Conservation (phyloP, 805 yeast species). For the Sungouiozyma ichnusensis region DNA sequence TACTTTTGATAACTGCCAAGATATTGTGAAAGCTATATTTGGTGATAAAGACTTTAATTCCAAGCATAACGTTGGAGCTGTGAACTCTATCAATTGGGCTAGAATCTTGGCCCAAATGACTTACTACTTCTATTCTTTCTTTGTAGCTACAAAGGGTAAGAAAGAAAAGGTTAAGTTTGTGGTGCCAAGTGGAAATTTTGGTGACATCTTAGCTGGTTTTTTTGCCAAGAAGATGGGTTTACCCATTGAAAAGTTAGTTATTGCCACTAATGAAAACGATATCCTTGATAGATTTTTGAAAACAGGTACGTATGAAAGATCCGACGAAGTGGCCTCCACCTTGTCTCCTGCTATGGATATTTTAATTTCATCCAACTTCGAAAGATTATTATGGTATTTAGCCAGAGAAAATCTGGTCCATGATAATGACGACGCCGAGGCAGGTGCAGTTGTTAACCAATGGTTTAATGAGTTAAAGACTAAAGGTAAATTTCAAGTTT, state of each 20-base stretch:
- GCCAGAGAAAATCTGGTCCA: slow-evolving; percentile 51
- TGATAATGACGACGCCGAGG: slow-evolving; percentile 49
- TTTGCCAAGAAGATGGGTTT: slow-evolving; percentile 93
- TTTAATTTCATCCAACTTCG: slow-evolving; percentile 88
- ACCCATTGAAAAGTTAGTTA: slow-evolving; percentile 75
- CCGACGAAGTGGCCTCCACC: slow-evolving; percentile 70
- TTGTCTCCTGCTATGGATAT: slow-evolving; percentile 98
- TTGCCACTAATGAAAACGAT: slow-evolving; percentile 94
- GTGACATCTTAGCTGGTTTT: slow-evolving; percentile 95
- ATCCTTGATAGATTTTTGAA: slow-evolving; percentile 87
- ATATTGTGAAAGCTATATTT: slow-evolving; percentile 84
- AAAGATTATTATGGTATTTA: slow-evolving; percentile 90
- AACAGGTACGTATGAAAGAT: slow-evolving; percentile 75
- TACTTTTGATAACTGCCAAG: slow-evolving; percentile 97
- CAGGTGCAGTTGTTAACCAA: slow-evolving; percentile 58
- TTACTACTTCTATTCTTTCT: slow-evolving; percentile 87
- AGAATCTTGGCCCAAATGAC: slow-evolving; percentile 96
- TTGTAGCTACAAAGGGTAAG: slow-evolving; percentile 41
- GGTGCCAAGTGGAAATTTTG: slow-evolving; percentile 97
- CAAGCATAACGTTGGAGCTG: slow-evolving; percentile 92
- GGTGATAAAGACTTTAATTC: slow-evolving; percentile 82
- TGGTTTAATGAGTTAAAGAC: slow-evolving; percentile 78
- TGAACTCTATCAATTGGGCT: slow-evolving; percentile 98
- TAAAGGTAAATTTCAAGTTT: slow-evolving; percentile 67
- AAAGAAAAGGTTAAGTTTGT: slow-evolving; percentile 61